These are phyloP conservation scores for Elaeis guineensis DNA, from an alignment of 176 grass and related monocot species.

Conservation along the genomic window DNA sequence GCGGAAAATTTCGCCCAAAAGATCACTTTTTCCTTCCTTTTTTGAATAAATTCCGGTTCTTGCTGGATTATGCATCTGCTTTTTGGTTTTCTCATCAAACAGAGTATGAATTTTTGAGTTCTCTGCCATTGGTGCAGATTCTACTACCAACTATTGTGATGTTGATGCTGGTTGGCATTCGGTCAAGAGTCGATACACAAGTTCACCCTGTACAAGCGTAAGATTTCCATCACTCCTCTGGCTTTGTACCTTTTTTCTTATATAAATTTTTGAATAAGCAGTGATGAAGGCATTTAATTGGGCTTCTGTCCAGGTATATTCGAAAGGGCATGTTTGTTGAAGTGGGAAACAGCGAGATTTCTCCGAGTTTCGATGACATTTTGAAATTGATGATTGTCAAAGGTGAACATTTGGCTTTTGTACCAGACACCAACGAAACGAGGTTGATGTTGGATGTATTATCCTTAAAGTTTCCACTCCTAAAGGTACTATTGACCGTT, in stretches of 20 bases:
- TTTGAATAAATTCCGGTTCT: too few species aligned
- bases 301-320: slow-evolving; percentile 24
- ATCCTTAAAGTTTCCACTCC: slow-evolving; percentile 28
- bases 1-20: too few species aligned
- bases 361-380: slow-evolving; percentile 38
- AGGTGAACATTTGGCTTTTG: slow-evolving; percentile 34
- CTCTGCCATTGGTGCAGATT: slow-evolving; percentile 25
- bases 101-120: background rate
- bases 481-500: slow-evolving; percentile 23
- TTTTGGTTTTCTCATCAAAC: too few species aligned
- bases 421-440: slow-evolving; percentile 27
- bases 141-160: slow-evolving; percentile 41
- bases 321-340: slow-evolving; percentile 39
- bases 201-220: slow-evolving; percentile 50
- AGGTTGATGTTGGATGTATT: slow-evolving; percentile 29
- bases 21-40: too few species aligned
- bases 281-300: too few species aligned
- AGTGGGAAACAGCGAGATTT: slow-evolving; percentile 42
- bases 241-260: background rate
- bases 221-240: too few species aligned
- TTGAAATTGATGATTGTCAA: slow-evolving; percentile 28
- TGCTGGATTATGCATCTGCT: too few species aligned
- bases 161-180: slow-evolving; percentile 36
- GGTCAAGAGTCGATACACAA: slow-evolving; percentile 27
- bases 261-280: background rate